Evolutionary conservation across 306 rosid genomes (phyloP).

Genomic region (Corylus heterophylla): DNA sequence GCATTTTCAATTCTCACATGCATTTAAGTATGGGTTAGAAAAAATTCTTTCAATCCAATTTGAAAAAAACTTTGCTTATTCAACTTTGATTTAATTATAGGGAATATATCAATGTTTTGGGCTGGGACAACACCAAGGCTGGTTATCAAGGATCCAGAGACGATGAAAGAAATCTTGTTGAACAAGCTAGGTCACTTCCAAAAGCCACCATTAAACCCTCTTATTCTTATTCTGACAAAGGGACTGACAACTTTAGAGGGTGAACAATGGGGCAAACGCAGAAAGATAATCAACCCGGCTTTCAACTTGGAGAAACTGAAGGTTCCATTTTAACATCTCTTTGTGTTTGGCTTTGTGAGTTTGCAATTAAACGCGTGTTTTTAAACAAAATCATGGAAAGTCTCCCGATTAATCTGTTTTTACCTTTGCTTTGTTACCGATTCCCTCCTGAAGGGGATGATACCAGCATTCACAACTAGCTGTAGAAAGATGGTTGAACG

Average conservation of each 20-base stretch:
- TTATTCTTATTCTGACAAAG: slow-evolving; percentile 36
- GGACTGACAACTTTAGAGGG: slow-evolving; percentile 52
- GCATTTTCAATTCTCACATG: too few species aligned
- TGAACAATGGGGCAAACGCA: slow-evolving; percentile 45
- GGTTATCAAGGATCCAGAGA: slow-evolving; percentile 44
- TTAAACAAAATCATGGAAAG: too few species aligned
- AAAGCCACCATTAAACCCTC: slow-evolving; percentile 48
- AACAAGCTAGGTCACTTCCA: slow-evolving; percentile 47
- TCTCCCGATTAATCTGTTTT: background rate
- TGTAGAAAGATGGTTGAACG: slow-evolving; percentile 40
- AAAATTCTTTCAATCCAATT: too few species aligned
- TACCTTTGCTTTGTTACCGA: background rate
- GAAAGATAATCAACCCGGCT: slow-evolving; percentile 51
- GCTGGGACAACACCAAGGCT: slow-evolving; percentile 50
- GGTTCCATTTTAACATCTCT: slow-evolving; percentile 26
- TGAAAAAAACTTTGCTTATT: too few species aligned
- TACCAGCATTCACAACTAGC: slow-evolving; percentile 37
- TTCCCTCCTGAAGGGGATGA: slow-evolving; percentile 28
- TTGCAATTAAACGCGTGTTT: too few species aligned
- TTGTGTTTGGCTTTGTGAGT: background rate
- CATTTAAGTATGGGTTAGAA: too few species aligned
- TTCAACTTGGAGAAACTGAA: slow-evolving; percentile 51
- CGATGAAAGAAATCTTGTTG: slow-evolving; percentile 41
- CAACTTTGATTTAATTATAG: background rate
- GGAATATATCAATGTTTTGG: slow-evolving; percentile 52